Percentiles rank a stretch among this genome's conserved stretches.
Conservation (phyloP, 1,139 yeast genomes). For the Blastobotrys proliferans region DNA sequence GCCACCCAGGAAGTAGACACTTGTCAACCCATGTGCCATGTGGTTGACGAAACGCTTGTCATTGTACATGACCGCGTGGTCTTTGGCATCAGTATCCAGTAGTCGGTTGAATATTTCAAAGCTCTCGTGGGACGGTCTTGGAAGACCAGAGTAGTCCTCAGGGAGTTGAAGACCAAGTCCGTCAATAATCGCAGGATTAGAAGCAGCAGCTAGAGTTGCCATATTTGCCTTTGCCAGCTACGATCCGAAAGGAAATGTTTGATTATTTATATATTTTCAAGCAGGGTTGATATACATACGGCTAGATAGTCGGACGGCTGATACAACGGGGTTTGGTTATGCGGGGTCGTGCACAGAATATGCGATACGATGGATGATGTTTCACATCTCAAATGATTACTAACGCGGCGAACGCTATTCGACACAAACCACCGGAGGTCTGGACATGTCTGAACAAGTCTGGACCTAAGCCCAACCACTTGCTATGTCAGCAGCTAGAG, state of each 20-base stretch:
- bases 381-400: too few species aligned
- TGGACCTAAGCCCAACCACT: too few species aligned
- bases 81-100: slow-evolving; percentile 31
- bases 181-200: slow-evolving; percentile 11
- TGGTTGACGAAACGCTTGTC: slow-evolving; percentile 33
- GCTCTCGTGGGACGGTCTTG: slow-evolving; percentile 21
- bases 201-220: not conserved
- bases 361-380: too few species aligned
- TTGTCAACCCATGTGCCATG: slow-evolving; percentile 27
- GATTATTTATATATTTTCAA: not conserved
- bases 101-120: slow-evolving; percentile 25
- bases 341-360: too few species aligned
- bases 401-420: too few species aligned
- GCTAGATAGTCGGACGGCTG: too few species aligned
- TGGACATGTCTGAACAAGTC: too few species aligned
- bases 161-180: slow-evolving; percentile 18
- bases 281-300: too few species aligned
- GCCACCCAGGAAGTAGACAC: slow-evolving; percentile 25
- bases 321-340: too few species aligned
- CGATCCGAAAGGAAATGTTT: not conserved
- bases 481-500: too few species aligned
- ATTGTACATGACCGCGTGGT: slow-evolving; percentile 29
- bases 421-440: too few species aligned
- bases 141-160: slow-evolving; percentile 7
- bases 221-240: too few species aligned